phyloP scores from a whole-genome alignment of 202 grass and related monocot genomes.

The Cymbopogon flexuosus region DNA sequence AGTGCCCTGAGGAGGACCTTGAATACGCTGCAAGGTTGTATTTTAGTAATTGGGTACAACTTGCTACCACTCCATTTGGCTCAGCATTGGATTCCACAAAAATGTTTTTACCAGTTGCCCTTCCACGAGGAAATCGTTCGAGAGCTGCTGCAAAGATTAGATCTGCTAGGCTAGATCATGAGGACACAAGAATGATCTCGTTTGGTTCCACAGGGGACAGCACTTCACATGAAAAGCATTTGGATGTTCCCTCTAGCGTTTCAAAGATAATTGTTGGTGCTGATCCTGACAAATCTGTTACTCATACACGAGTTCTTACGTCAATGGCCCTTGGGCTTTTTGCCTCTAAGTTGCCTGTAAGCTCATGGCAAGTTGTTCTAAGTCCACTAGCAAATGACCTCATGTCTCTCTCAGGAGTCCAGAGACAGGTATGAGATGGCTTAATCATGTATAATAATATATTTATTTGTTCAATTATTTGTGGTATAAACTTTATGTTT shows the following conservation, averaged over 20 bases:
- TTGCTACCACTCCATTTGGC: slow-evolving; percentile 93
- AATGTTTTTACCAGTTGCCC: slow-evolving; percentile 94
- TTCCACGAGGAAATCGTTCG: slow-evolving; percentile 85
- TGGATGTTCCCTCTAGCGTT: slow-evolving; percentile 50
- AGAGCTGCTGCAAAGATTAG: slow-evolving; percentile 96
- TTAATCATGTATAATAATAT: slow-evolving; percentile 2
- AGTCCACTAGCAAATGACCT: slow-evolving; percentile 59
- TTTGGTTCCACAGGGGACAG: slow-evolving; percentile 65
- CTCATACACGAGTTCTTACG: slow-evolving; percentile 75
- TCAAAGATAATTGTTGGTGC: slow-evolving; percentile 76
- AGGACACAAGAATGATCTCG: slow-evolving; percentile 46
- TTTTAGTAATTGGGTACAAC: slow-evolving; percentile 74
- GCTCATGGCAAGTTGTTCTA: slow-evolving; percentile 71
- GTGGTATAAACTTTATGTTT: slow-evolving; percentile 16
- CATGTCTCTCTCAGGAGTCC: slow-evolving; percentile 78
- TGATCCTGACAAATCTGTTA: slow-evolving; percentile 95
- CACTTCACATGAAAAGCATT: slow-evolving; percentile 43
- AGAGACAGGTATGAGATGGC: slow-evolving; percentile 70
- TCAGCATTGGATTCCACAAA: slow-evolving; percentile 61
- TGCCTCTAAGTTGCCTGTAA: slow-evolving; percentile 78
- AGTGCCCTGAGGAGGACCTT: slow-evolving; percentile 84
- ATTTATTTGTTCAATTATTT: slow-evolving; percentile 30
- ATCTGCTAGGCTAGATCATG: slow-evolving; percentile 57
- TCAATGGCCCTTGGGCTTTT: slow-evolving; percentile 86
- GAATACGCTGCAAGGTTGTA: slow-evolving; percentile 63